Percentiles rank a stretch among this genome's conserved stretches.
phyloP scores from a whole-genome alignment of 768 basidiomycete species.

The Kwoniella sp. region DNA sequence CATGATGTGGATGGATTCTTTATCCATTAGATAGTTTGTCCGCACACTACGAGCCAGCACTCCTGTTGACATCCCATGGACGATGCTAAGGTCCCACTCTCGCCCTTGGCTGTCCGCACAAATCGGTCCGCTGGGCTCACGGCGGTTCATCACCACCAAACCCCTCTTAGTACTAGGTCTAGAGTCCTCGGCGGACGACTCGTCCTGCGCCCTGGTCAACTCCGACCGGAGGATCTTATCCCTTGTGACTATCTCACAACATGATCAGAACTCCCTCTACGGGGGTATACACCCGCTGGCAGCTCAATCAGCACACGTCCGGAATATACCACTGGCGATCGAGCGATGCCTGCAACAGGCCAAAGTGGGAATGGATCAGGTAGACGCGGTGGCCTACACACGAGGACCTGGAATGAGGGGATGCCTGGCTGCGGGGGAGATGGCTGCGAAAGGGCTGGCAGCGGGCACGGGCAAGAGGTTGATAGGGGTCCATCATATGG shows the following conservation, averaged over 20 bases:
- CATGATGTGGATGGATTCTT: too few species aligned
- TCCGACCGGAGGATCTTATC: constrained; percentile 65
- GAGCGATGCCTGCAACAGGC: constrained; percentile 65
- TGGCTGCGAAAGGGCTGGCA: constrained; percentile 80
- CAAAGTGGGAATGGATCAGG: constrained; percentile 57
- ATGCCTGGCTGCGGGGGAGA: constrained; percentile 72
- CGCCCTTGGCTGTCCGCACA: too few species aligned
- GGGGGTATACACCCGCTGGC: constrained; percentile 53
- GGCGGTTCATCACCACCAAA: background rate
- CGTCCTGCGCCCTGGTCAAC: constrained; percentile 80
- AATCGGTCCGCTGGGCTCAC: too few species aligned
- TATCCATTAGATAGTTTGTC: too few species aligned
- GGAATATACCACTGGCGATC: constrained; percentile 74
- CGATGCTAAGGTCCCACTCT: too few species aligned
- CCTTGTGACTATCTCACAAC: constrained; percentile 82
- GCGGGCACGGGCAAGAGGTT: constrained; percentile 71
- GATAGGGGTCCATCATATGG: constrained; percentile 95
- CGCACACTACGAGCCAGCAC: too few species aligned
- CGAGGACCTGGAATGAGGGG: constrained; percentile 67
- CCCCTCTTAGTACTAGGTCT: constrained; percentile 52
- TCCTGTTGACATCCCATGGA: too few species aligned
- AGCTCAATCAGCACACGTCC: constrained; percentile 73
- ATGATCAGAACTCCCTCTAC: constrained; percentile 52
- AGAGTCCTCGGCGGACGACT: constrained; percentile 90
- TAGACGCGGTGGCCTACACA: constrained; percentile 88